Base-by-base conservation (phyloP, 2,329 filamentous ascomycete genomes). In the Waltergamsia citrina region DNA sequence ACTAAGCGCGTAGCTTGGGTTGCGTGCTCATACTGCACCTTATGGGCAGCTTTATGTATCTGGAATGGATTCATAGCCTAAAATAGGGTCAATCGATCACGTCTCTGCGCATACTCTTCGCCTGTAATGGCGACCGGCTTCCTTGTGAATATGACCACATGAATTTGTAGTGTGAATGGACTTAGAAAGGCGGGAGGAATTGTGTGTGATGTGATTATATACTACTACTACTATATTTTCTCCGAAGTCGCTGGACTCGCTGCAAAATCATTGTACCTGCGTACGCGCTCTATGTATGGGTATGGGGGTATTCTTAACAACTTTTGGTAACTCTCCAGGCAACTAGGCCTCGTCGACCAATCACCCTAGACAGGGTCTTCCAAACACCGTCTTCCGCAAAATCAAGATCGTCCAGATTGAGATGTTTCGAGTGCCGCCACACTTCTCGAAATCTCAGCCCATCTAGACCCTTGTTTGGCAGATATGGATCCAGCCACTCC, bases 331-430 rank as follows among this genome's bases (percentile, higher is more conserved):
- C 69, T 38, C 74, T 69, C 76, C 76, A 81, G 24, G 67, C 71
- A 22, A 66, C 69, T 12, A 81, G 54, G 6, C 77, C 77, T 32
- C 77, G 62, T 43, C 74, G 63, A 24, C 77, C 77, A 43, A 85
- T 58, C 4, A 87, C 81, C 43, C 82, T 63, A 23, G 65, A 60
- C 29, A 90, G 54, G 7, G 84, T 88, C 40, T 71, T 65, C 78
- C 75, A 81, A 33, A 88, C 64, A 6, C 84, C 84, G 45, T 88
- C 83, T 39, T 83, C 78, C 3, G 64, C 81, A 62, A 85, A 86
- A 50, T 88, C 82, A 50, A 90, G 62, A 56, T 90, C 84, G 53
- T 90, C 84, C 27, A 90, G 60, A 47, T 86, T 87, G 22, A 90
- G 56, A 54, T 90, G 84, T 36, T 67, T 65, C 30, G 57, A 60